A percentile compares a stretch with the other conserved stretches of the same genome.
These are phyloP conservation scores for Talaromyces sp. DNA, from an alignment of 2,329 filamentous ascomycete species.

Conservation along the genomic window DNA sequence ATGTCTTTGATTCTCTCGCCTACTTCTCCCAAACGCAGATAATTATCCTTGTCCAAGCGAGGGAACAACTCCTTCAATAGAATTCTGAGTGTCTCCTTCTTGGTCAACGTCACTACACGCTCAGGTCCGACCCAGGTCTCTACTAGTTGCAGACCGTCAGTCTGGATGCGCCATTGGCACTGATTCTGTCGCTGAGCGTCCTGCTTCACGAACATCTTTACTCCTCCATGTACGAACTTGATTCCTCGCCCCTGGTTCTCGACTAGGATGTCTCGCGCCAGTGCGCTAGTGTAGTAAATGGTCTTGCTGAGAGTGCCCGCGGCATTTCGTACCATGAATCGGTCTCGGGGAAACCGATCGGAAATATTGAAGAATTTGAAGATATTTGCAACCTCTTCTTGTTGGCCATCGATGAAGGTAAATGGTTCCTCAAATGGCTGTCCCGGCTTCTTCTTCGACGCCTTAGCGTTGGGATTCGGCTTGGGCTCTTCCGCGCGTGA, in stretches of 20 bases:
- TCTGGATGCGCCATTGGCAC: constrained; percentile 93
- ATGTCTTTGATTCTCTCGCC: constrained; percentile 76
- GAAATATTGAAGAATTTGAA: constrained; percentile 83
- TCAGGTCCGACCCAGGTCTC: constrained; percentile 82
- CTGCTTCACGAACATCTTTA: constrained; percentile 99
- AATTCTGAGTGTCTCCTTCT: constrained; percentile 74
- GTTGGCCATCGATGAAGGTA: constrained; percentile 75
- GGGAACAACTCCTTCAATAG: constrained; percentile 97
- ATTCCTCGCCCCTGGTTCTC: constrained; percentile 87
- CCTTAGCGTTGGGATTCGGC: constrained; percentile 19
- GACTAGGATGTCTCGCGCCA: constrained; percentile 79
- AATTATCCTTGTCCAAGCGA: constrained; percentile 71
- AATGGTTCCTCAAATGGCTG: constrained; percentile 81
- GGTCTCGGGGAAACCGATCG: constrained; percentile 76
- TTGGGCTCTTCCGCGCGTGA: constrained; percentile 15
- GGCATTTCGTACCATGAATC: constrained; percentile 95
- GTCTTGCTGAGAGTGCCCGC: constrained; percentile 84
- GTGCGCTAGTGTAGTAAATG: constrained; percentile 88
- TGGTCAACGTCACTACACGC: constrained; percentile 69
- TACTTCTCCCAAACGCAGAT: constrained; percentile 78
- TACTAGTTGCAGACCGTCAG: constrained; percentile 85
- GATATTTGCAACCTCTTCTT: constrained; percentile 73
- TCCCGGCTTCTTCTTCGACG: constrained; percentile 37
- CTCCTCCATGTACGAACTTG: constrained; percentile 93
- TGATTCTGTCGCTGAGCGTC: constrained; percentile 82